Base-by-base conservation (phyloP, 352 stramenopile species). In the Peronospora farinosa region DNA sequence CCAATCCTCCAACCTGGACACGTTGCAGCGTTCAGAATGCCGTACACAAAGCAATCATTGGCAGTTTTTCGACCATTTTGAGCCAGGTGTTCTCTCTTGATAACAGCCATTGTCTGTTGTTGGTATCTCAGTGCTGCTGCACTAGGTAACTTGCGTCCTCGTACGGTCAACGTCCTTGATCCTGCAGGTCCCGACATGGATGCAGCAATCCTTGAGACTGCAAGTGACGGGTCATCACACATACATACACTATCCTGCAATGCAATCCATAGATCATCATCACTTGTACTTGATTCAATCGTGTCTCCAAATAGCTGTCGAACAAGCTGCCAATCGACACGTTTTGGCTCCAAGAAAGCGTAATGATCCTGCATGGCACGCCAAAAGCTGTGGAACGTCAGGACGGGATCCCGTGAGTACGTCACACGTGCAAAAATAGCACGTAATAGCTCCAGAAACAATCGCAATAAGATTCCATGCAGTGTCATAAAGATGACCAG, bases 211-310 rank as follows among this genome's bases (percentile, higher is more conserved):
- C 68, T 59, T 8, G 78, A 69, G 21, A 86, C 64, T 1, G 60
- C 61, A 11, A 92, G 69, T 32, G 74, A 77, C 25, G 78, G 54
- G 53, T 92, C 81, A 40, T 82, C 78, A 42, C 74, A 86, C 3
- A 92, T 49, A 19, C 69, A 76, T 23, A 88, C 62, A 57, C 72
- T 88, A 30, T 88, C 78, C 19, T 88, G 74, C 7, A 90, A 60
- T 25, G 81, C 77, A 40, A 89, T 77, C 77, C 78, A 89, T 10
- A 92, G 60, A 40, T 92, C 81, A 30, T 92, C 78, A 33, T 92
- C 78, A 45, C 70, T 88, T 0, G 78, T 92, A 5, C 60, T 47
- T 0, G 60, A 49, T 39, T 74, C 52, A 15, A 92, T 75, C 28
- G 74, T 57, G 42, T 85, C 73, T 46, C 78, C 81, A 51, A 84